Percentiles rank a stretch among this genome's conserved stretches.
Conservation (phyloP, 78 protist genomes). For the Dictyostelium brefeldianum region DNA sequence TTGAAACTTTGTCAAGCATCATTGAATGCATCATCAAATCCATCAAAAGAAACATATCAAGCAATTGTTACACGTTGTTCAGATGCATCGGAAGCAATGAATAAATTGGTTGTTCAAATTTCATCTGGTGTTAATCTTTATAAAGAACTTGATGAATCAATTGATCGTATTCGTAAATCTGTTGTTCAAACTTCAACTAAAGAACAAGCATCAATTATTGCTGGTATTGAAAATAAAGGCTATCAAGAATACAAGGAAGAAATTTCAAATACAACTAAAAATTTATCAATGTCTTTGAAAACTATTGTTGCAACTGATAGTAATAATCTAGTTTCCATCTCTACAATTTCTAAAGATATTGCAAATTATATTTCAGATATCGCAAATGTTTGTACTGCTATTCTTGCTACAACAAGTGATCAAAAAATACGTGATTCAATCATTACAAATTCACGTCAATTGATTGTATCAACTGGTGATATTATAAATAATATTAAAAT, state of each 20-base stretch:
- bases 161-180: conserved; percentile 30
- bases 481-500: conserved; percentile 9
- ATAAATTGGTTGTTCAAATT: conserved; percentile 61
- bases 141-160: conserved; percentile 79
- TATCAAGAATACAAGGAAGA: conserved; percentile 85
- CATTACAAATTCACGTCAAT: conserved; percentile 50
- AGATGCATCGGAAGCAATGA: conserved; percentile 73
- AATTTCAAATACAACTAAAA: conserved; percentile 25
- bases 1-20: conserved; percentile 62
- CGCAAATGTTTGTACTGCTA: conserved; percentile 9
- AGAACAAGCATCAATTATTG: not conserved
- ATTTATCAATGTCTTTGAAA: conserved; percentile 66
- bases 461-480: conserved; percentile 31
- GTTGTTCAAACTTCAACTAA: not conserved
- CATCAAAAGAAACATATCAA: conserved; percentile 75
- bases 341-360: conserved; percentile 69
- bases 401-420: conserved; percentile 40
- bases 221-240: not conserved
- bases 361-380: conserved; percentile 35
- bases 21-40: conserved; percentile 57
- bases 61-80: conserved; percentile 16
- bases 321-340: conserved; percentile 73
- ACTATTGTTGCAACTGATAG: conserved; percentile 69
- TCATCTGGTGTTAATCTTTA: conserved; percentile 76
- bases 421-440: conserved; percentile 68